Conservation (phyloP, 208 protist genomes). For the Trypanosoma lewisi region DNA sequence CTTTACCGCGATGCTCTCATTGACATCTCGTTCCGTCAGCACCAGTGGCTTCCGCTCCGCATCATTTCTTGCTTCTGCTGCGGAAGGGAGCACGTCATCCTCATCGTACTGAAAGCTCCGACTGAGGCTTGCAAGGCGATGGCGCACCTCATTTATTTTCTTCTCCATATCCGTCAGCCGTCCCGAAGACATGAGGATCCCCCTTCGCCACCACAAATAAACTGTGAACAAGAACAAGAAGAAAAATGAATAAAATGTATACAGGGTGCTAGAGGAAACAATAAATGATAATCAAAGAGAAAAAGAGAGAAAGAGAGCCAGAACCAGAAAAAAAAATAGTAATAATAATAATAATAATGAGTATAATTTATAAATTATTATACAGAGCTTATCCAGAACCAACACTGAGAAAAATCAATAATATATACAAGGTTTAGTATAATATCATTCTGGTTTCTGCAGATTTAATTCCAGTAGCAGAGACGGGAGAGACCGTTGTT, state of each 20-base stretch:
- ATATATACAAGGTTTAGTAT: neutral
- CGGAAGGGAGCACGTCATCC: neutral
- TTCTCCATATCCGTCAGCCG: conserved; percentile 22
- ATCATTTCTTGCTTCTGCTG: neutral
- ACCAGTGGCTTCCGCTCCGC: neutral
- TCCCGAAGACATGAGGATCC: conserved; percentile 15
- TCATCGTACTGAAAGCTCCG: conserved; percentile 13
- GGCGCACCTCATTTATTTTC: conserved; percentile 31
- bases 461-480: neutral
- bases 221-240: conserved; percentile 18
- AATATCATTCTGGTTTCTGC: neutral
- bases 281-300: neutral
- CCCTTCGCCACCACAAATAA: neutral
- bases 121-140: conserved; percentile 23
- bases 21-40: conserved; percentile 7
- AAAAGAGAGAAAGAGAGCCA: neutral
- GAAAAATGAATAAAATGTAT: too few relatives aligned
- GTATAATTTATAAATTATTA: neutral
- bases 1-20: conserved; percentile 1
- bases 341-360: conserved; percentile 1
- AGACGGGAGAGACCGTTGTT: too few relatives aligned
- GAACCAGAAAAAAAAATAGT: neutral
- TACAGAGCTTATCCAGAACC: neutral
- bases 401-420: neutral
- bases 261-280: too few relatives aligned